Conservation (phyloP, 805 yeast species). For the Candida qinlingensis region DNA sequence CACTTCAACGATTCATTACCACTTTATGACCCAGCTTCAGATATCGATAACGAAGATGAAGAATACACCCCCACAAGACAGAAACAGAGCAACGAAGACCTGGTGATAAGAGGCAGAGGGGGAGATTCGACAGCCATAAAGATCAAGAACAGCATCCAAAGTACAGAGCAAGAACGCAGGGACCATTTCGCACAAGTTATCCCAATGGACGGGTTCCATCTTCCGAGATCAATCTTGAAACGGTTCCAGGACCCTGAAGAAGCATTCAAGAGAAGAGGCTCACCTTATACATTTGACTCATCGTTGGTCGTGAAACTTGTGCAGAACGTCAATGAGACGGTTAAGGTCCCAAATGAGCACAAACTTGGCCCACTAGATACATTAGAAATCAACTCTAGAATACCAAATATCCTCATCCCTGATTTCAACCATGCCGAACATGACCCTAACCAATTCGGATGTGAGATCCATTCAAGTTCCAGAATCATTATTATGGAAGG, state of each 20-base stretch:
- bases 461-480: conserved; percentile 8
- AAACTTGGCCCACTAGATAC: conserved; percentile 10
- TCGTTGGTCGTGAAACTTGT: conserved; percentile 11
- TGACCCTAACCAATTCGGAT: conserved; percentile 14
- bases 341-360: conserved; percentile 5
- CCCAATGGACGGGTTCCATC: conserved; percentile 78
- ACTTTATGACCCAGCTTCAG: conserved; percentile 1
- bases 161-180: background rate
- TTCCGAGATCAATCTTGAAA: conserved; percentile 44
- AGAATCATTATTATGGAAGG: conserved; percentile 18
- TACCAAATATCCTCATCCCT: conserved; percentile 35
- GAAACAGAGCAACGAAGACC: conserved; percentile 10
- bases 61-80: conserved; percentile 1
- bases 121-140: conserved; percentile 22
- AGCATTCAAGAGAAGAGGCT: conserved; percentile 69
- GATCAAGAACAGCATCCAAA: conserved; percentile 1
- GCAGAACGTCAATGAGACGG: conserved; percentile 12
- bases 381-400: conserved; percentile 2
- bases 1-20: conserved; percentile 10
- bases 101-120: conserved; percentile 20
- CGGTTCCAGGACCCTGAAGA: conserved; percentile 46
- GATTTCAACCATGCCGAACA: conserved; percentile 15
- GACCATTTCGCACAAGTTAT: conserved; percentile 38
- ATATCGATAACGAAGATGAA: conserved; percentile 18
- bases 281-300: conserved; percentile 79